Conservation (phyloP, 2,329 filamentous ascomycete genomes). For the Alternaria dauci region DNA sequence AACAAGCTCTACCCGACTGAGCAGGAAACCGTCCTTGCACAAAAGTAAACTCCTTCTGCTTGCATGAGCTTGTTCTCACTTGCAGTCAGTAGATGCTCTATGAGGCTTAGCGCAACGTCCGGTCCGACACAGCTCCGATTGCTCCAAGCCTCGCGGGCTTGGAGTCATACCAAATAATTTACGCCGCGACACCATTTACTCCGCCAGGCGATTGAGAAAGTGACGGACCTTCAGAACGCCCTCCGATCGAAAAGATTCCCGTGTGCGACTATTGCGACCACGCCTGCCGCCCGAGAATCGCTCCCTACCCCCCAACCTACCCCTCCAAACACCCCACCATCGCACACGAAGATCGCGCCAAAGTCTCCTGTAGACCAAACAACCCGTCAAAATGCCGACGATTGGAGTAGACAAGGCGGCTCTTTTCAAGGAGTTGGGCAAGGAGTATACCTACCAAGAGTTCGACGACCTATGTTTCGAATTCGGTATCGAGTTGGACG, state of each 20-base stretch:
- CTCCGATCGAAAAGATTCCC: not conserved
- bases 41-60: not conserved
- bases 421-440: constrained; percentile 90
- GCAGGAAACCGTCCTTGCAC: not conserved
- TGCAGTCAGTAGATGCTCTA: not conserved
- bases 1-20: too few relatives aligned
- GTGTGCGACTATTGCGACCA: constrained; percentile 2
- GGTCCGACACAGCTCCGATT: constrained; percentile 28
- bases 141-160: constrained; percentile 17
- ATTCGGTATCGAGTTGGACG: constrained; percentile 96
- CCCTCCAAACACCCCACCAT: constrained; percentile 46
- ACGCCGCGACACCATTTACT: constrained; percentile 4
- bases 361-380: constrained; percentile 4
- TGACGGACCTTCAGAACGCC: not conserved
- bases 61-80: not conserved
- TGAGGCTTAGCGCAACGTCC: constrained; percentile 20
- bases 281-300: constrained; percentile 11
- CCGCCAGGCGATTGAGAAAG: constrained; percentile 10
- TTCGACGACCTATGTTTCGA: constrained; percentile 99
- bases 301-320: constrained; percentile 28
- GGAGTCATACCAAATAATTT: constrained; percentile 42
- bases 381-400: constrained; percentile 78
- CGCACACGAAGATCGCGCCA: constrained; percentile 16
- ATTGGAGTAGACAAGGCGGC: constrained; percentile 96
- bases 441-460: constrained; percentile 89